Evolutionary conservation across 2,329 filamentous ascomycete genomes (phyloP).

Genomic region (Aspergillus melleus): DNA sequence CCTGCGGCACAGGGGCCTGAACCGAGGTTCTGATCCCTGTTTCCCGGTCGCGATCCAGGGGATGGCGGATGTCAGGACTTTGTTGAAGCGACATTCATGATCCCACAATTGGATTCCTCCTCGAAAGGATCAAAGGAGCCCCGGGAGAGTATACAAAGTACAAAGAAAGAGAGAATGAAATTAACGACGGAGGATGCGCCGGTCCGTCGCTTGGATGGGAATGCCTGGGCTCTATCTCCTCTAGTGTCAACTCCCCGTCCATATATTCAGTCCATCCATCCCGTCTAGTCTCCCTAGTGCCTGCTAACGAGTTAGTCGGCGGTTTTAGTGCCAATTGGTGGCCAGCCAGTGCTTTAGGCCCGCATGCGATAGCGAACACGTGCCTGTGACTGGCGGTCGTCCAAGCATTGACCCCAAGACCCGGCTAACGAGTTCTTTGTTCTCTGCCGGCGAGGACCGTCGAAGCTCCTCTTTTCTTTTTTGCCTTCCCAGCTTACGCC

Average conservation of each 20-base stretch:
- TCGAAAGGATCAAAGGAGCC: no score
- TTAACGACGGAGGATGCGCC: not conserved
- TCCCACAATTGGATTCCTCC: no score
- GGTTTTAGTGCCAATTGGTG: slow-evolving; percentile 9
- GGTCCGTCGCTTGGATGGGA: not conserved
- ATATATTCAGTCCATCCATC: not conserved
- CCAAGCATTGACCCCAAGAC: not conserved
- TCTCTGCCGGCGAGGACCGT: not conserved
- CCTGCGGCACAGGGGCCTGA: not conserved
- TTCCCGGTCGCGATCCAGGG: not conserved
- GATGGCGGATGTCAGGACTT: not conserved
- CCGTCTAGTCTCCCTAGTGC: not conserved
- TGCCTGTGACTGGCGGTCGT: slow-evolving; percentile 9
- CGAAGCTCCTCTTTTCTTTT: not conserved
- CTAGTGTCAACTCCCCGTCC: not conserved
- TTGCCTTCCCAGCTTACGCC: not conserved
- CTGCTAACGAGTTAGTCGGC: not conserved
- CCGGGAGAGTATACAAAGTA: not conserved
- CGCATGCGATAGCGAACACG: slow-evolving; percentile 24
- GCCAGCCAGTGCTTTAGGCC: slow-evolving; percentile 9
- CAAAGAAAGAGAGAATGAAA: not conserved
- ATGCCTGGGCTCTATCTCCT: not conserved
- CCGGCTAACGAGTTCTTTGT: not conserved
- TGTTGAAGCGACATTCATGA: no score
- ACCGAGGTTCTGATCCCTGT: not conserved